A percentile compares a stretch with the other conserved stretches of the same genome.
Evolutionary conservation across 208 protist genomes (phyloP).

Genomic region (Porcisia hertigi): DNA sequence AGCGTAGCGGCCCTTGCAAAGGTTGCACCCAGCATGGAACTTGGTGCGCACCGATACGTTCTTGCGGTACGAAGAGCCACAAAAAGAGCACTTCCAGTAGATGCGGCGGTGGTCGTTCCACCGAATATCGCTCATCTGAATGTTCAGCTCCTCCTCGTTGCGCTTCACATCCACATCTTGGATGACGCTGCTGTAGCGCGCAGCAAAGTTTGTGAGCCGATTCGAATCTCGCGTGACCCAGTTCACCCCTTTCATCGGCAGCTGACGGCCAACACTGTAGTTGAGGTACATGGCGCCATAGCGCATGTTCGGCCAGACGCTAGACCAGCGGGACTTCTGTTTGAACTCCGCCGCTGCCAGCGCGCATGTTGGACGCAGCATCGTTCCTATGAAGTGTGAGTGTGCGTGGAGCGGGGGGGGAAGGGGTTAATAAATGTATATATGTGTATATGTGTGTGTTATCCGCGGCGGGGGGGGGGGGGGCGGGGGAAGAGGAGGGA

Average conservation of each 20-base stretch:
- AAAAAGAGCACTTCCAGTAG: conserved; percentile 84
- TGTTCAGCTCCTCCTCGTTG: conserved; percentile 82
- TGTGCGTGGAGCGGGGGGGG: neutral
- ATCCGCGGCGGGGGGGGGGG: too few species aligned
- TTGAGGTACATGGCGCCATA: conserved; percentile 88
- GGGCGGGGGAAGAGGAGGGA: too few species aligned
- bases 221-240: conserved; percentile 90
- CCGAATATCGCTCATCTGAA: conserved; percentile 69
- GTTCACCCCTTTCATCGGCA: conserved; percentile 84
- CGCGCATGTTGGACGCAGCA: conserved; percentile 40
- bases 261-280: conserved; percentile 77
- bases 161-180: conserved; percentile 75
- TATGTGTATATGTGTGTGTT: too few species aligned
- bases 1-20: conserved; percentile 67
- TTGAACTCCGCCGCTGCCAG: conserved; percentile 87
- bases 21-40: conserved; percentile 79
- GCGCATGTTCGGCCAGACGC: conserved; percentile 89
- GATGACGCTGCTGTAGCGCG: conserved; percentile 76
- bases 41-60: conserved; percentile 82
- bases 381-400: conserved; percentile 1
- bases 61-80: conserved; percentile 76
- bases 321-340: conserved; percentile 89
- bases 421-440: neutral
- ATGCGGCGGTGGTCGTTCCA: conserved; percentile 89
- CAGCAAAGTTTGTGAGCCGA: conserved; percentile 71